These are phyloP conservation scores for Colletotrichum incanum DNA, from an alignment of 2,329 filamentous ascomycete genomes.

Conservation along the genomic window DNA sequence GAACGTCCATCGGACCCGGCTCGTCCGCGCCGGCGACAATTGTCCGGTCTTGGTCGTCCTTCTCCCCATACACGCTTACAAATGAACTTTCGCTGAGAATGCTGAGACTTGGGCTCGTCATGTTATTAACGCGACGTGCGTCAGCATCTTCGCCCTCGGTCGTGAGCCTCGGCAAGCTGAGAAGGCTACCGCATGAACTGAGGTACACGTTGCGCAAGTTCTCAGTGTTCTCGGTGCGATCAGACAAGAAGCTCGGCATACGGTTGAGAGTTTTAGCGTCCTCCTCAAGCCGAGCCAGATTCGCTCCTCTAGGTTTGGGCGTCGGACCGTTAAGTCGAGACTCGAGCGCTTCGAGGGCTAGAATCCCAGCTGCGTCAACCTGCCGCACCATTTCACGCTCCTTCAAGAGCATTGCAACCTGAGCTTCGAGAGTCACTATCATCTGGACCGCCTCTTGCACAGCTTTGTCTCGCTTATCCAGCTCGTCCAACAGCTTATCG, in stretches of 20 bases:
- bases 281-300: constrained; percentile 46
- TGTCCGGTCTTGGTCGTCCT: constrained; percentile 48
- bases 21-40: constrained; percentile 50
- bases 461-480: constrained; percentile 79
- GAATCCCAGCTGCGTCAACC: constrained; percentile 61
- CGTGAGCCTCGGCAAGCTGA: constrained; percentile 65
- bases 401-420: constrained; percentile 67
- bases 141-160: constrained; percentile 58
- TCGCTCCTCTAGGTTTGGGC: constrained; percentile 43
- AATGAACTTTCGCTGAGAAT: constrained; percentile 79
- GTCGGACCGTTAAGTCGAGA: constrained; percentile 37
- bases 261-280: constrained; percentile 62
- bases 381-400: constrained; percentile 69
- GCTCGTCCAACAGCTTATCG: constrained; percentile 70
- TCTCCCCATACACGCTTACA: constrained; percentile 73
- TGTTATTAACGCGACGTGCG: constrained; percentile 53
- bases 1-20: constrained; percentile 50
- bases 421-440: constrained; percentile 77
- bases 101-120: constrained; percentile 74
- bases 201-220: constrained; percentile 74
- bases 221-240: constrained; percentile 71
- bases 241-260: constrained; percentile 78
- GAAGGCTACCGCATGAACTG: constrained; percentile 63
- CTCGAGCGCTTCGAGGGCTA: constrained; percentile 52
- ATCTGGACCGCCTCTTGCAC: constrained; percentile 80